Conservation (phyloP, 768 basidiomycete genomes). For the Cystobasidium onofrii region DNA sequence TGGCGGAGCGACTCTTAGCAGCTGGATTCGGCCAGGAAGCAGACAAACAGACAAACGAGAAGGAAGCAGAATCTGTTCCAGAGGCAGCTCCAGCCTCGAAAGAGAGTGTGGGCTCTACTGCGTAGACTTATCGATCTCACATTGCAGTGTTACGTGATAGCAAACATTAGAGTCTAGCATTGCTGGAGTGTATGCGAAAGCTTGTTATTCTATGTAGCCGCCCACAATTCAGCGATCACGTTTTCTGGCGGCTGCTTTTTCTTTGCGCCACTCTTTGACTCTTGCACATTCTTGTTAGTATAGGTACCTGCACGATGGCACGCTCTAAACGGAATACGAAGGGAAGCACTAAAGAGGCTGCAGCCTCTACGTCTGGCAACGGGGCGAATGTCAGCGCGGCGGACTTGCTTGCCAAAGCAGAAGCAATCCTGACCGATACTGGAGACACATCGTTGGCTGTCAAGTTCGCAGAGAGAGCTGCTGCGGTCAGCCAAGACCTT, state of each 20-base stretch:
- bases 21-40: conserved; percentile 8
- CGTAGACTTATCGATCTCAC: no score
- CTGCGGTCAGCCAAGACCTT: conserved; percentile 11
- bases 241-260: neutral
- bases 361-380: neutral
- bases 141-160: no score
- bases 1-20: conserved; percentile 26
- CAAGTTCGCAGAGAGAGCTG: conserved; percentile 34
- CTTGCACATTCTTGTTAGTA: neutral
- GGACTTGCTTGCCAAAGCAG: conserved; percentile 37
- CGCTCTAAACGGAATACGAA: neutral
- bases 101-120: neutral
- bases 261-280: neutral
- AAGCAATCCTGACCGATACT: conserved; percentile 32
- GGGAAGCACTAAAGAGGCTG: neutral
- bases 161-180: no score
- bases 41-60: conserved; percentile 3
- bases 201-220: no score
- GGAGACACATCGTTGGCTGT: conserved; percentile 37
- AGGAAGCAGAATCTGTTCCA: neutral
- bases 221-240: no score
- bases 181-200: no score
- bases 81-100: neutral
- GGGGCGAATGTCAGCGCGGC: conserved; percentile 9
- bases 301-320: neutral